A percentile compares a stretch with the other conserved stretches of the same genome.
phyloP scores from a whole-genome alignment of 306 rosid species.

The Trichosanthes truncata region DNA sequence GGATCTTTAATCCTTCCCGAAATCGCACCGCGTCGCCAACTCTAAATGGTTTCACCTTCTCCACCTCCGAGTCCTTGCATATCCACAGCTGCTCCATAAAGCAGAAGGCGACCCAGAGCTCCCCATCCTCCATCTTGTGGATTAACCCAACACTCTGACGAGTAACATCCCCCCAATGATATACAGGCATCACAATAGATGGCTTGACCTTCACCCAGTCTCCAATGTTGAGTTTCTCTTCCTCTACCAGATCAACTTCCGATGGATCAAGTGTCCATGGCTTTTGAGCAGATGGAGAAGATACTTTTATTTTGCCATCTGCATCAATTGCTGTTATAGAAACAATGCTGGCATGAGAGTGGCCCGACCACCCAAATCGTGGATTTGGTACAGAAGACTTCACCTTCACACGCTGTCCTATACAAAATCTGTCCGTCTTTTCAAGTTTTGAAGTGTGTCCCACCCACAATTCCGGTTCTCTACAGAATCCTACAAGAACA shows the following conservation, averaged over 20 bases:
- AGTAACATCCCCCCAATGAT: slow-evolving; percentile 97
- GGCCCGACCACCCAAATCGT: slow-evolving; percentile 96
- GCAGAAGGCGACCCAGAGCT: slow-evolving; percentile 88
- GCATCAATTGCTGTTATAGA: slow-evolving; percentile 83
- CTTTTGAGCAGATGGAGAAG: slow-evolving; percentile 81
- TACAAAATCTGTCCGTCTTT: slow-evolving; percentile 39
- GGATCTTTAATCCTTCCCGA: slow-evolving; percentile 69
- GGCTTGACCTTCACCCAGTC: slow-evolving; percentile 86
- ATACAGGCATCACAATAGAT: slow-evolving; percentile 71
- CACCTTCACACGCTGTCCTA: slow-evolving; percentile 78
- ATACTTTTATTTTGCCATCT: slow-evolving; percentile 83
- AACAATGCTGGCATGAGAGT: slow-evolving; percentile 68
- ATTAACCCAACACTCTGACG: slow-evolving; percentile 78
- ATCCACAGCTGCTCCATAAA: slow-evolving; percentile 80
- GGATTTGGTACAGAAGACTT: slow-evolving; percentile 60
- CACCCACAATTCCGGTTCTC: slow-evolving; percentile 92
- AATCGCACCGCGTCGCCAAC: slow-evolving; percentile 74
- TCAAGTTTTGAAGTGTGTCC: slow-evolving; percentile 77
- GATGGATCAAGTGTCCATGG: slow-evolving; percentile 96
- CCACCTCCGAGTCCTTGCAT: slow-evolving; percentile 82
- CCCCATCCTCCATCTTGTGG: slow-evolving; percentile 78
- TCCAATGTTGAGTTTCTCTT: slow-evolving; percentile 69
- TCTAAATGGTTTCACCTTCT: slow-evolving; percentile 54
- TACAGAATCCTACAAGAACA: slow-evolving; percentile 69
- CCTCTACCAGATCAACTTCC: slow-evolving; percentile 69